Conservation (phyloP, 495 filamentous ascomycete species). For the Lophiotrema nucula region DNA sequence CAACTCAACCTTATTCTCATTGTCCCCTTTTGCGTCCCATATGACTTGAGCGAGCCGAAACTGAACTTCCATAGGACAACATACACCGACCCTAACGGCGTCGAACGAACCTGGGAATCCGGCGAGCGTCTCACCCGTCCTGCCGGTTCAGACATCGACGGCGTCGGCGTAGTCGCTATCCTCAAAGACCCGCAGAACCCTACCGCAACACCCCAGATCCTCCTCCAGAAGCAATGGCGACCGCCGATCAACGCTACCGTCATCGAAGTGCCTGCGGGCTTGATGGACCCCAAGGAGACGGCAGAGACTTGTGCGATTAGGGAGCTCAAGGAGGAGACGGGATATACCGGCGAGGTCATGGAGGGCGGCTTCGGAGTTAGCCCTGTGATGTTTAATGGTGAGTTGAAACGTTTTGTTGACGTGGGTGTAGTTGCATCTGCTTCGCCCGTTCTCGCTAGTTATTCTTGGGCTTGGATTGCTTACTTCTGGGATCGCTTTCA, state of each 20-base stretch:
- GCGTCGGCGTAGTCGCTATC: slow-evolving; percentile 86
- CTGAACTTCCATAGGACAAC: slow-evolving; percentile 24
- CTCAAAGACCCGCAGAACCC: slow-evolving; percentile 68
- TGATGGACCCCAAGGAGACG: slow-evolving; percentile 79
- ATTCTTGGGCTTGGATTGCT: background rate
- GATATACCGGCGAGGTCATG: slow-evolving; percentile 62
- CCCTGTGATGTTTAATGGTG: slow-evolving; percentile 83
- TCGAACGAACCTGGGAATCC: slow-evolving; percentile 34
- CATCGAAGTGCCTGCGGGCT: slow-evolving; percentile 82
- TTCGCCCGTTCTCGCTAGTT: background rate
- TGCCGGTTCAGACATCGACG: slow-evolving; percentile 64
- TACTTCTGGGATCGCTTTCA: background rate
- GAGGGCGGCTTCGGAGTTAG: slow-evolving; percentile 48
- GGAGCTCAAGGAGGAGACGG: slow-evolving; percentile 88
- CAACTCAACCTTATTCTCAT: no score
- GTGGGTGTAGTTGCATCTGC: background rate
- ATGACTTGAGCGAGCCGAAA: background rate
- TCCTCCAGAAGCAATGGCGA: slow-evolving; percentile 72
- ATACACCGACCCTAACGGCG: slow-evolving; percentile 35
- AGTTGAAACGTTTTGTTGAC: slow-evolving; percentile 20
- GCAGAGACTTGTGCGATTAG: slow-evolving; percentile 74
- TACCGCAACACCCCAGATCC: slow-evolving; percentile 51
- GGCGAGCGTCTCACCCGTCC: slow-evolving; percentile 35
- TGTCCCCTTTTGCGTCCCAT: background rate
- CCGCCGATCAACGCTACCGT: slow-evolving; percentile 74